Percentiles rank a stretch among this genome's conserved stretches.
Conservation (phyloP, 2,329 filamentous ascomycete species). For the Neoascochyta sp. region DNA sequence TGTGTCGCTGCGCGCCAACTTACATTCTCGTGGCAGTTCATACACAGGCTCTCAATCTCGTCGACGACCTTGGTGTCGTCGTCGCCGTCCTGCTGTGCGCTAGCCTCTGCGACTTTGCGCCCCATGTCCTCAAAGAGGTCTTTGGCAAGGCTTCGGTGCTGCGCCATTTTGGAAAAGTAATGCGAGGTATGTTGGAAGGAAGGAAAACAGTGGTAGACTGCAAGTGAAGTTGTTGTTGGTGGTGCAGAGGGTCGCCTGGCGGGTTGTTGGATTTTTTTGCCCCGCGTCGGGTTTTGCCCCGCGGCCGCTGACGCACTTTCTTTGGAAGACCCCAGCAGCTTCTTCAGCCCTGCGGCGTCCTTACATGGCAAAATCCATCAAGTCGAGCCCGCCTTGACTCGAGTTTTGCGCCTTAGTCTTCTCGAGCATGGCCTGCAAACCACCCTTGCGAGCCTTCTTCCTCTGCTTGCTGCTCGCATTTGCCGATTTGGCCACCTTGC, state of each 20-base stretch:
- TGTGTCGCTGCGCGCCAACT: conserved; percentile 5
- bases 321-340: conserved; percentile 13
- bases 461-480: conserved; percentile 53
- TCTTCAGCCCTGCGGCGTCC: conserved; percentile 29
- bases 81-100: conserved; percentile 33
- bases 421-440: conserved; percentile 53
- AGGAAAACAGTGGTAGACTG: conserved; percentile 1
- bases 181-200: conserved; percentile 2
- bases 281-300: too few relatives aligned
- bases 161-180: conserved; percentile 40
- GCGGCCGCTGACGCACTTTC: too few relatives aligned
- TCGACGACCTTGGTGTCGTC: conserved; percentile 49
- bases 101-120: conserved; percentile 45
- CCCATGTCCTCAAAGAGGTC: conserved; percentile 54
- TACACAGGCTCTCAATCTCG: conserved; percentile 53
- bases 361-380: conserved; percentile 54
- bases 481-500: conserved; percentile 32
- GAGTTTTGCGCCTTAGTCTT: conserved; percentile 41
- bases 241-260: too few relatives aligned
- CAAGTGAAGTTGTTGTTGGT: too few relatives aligned
- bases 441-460: conserved; percentile 53
- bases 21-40: conserved; percentile 53
- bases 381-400: conserved; percentile 42
- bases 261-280: too few relatives aligned
- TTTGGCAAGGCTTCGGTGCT: conserved; percentile 39